Base-by-base conservation (phyloP, 331 rosid genomes). In the Prunus yedoensis region DNA sequence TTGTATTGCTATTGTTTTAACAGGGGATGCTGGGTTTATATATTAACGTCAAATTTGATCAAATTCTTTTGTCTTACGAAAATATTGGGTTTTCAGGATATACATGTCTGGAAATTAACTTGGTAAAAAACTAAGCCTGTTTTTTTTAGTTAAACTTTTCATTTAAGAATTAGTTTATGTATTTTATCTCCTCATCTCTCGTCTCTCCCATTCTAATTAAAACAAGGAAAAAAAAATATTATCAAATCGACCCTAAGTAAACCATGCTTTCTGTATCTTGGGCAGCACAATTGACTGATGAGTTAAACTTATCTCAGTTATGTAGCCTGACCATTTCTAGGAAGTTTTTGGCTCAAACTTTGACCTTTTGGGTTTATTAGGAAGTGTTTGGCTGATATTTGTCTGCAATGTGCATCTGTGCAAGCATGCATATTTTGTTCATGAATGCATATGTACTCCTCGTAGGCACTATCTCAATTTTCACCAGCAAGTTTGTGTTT, bases 401-500 rank as follows among this genome's bases (percentile, higher is more conserved):
- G 27, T 53, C 74, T 53, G 74, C 54, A 28, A 30, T 53, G 63
- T 15, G 25, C 14, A 28, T 13, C 5, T 35, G 8, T 51, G n/a
- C 45, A 61, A 20, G 50, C 3, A 73, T 45, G 28, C 62, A 8
- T 27, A 5, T 66, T 18, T 43, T 20, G 15, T 9, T 9, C 7
- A 15, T 64, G 52, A 25, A 32, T 46, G 57, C 41, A 2, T 46
- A 45, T 16, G 32, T 68, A 30, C 50, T 59, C 13, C 11, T 47
- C n/a, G 67, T 30, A 54, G 74, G 25, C 25, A 53, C 13, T 53
- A 27, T 75, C 68, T 68, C 60, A 21, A 58, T 73, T 76, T 73
- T 77, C 63, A 64, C 60, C 71, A 67, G 65, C 38, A 70, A 81
- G 47, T 66, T 51, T 71, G n/a, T 74, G 69, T 53, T 77, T 72